These are phyloP conservation scores for Cyberlindnera euphorbiae DNA, from an alignment of 805 yeast species.

Conservation along the genomic window DNA sequence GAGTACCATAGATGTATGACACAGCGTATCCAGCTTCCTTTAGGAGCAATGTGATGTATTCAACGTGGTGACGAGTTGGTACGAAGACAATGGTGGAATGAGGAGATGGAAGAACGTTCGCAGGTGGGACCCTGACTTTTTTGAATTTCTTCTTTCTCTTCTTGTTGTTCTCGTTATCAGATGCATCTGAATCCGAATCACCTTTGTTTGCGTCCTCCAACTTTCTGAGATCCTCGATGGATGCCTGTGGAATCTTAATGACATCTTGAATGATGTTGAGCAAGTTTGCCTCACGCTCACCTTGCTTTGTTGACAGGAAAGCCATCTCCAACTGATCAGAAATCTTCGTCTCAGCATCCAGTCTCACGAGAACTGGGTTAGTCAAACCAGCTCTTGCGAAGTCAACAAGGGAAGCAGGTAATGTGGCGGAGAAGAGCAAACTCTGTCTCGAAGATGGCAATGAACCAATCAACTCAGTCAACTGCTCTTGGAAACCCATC, in stretches of 20 bases:
- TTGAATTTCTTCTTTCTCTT: conserved; percentile 33
- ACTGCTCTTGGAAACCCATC: conserved; percentile 92
- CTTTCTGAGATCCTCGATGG: conserved; percentile 58
- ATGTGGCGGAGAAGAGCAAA: conserved; percentile 87
- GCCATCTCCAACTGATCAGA: conserved; percentile 90
- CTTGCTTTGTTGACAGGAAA: conserved; percentile 71
- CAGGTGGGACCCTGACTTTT: conserved; percentile 64
- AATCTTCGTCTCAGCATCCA: conserved; percentile 89
- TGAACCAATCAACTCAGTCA: conserved; percentile 81
- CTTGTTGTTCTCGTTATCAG: conserved; percentile 38
- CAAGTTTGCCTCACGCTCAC: conserved; percentile 87
- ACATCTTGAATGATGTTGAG: conserved; percentile 74
- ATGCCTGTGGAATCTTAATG: conserved; percentile 77
- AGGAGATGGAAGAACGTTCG: conserved; percentile 79
- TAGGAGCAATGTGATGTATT: conserved; percentile 69
- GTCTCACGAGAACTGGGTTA: conserved; percentile 86
- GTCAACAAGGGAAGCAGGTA: conserved; percentile 88
- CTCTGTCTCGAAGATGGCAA: conserved; percentile 84
- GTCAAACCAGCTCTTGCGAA: conserved; percentile 95
- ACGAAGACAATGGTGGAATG: conserved; percentile 89
- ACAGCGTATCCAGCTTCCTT: conserved; percentile 79
- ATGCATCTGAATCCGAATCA: conserved; percentile 49
- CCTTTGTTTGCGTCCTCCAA: conserved; percentile 38
- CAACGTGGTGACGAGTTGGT: conserved; percentile 98
- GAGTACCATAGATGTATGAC: conserved; percentile 88